Percentiles rank a stretch among this genome's conserved stretches.
Evolutionary conservation across 768 basidiomycete genomes (phyloP).

Genomic region (Serendipita vermifera): DNA sequence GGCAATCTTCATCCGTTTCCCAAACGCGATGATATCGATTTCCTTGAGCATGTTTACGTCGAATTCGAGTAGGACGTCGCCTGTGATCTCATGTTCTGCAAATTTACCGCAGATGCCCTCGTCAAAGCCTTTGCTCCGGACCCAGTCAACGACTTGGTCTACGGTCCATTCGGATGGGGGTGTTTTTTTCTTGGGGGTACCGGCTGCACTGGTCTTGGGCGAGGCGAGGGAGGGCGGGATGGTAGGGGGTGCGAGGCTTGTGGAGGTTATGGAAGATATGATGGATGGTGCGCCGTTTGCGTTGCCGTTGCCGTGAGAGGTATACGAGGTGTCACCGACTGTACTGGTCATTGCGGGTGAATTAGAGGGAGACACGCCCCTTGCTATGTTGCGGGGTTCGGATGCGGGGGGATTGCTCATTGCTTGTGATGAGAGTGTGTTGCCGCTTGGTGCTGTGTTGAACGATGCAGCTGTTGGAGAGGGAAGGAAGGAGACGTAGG

Average conservation of each 20-base stretch:
- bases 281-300: background rate
- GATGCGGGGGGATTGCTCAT: background rate
- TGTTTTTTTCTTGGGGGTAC: constrained; percentile 14
- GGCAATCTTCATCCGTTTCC: constrained; percentile 84
- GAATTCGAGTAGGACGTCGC: constrained; percentile 90
- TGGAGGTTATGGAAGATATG: background rate
- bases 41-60: constrained; percentile 90
- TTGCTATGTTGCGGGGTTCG: background rate
- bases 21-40: constrained; percentile 87
- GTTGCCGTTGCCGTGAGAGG: too few relatives aligned
- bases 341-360: background rate
- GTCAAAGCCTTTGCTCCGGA: constrained; percentile 73
- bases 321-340: too few relatives aligned
- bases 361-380: background rate
- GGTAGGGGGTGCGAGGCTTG: constrained; percentile 21
- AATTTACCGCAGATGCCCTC: constrained; percentile 74
- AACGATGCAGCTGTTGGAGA: constrained; percentile 5
- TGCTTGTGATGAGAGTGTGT: background rate
- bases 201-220: constrained; percentile 15
- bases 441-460: constrained; percentile 5
- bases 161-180: constrained; percentile 70
- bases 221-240: constrained; percentile 24
- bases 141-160: constrained; percentile 83
- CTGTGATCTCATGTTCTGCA: constrained; percentile 96
- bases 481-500: constrained; percentile 6